Base-by-base conservation (phyloP, 1,284 basidiomycete species). In the Marasmius sp. region DNA sequence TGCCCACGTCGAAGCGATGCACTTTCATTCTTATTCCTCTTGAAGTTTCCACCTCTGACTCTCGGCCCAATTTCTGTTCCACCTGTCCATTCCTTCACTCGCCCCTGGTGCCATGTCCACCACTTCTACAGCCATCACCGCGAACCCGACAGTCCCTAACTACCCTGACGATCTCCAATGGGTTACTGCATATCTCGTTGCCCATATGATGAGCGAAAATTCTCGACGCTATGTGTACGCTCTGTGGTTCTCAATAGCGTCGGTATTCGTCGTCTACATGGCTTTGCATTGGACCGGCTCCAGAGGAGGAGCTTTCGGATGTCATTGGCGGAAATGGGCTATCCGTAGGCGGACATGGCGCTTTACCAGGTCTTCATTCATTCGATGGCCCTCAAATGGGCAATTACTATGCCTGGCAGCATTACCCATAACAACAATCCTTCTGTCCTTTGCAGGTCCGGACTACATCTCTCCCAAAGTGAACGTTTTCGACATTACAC, bases 381-480 rank as follows among this genome's bases (percentile, higher is more conserved):
- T 73, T 16, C 78, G 84, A 4, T 73, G 89, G 6, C 87, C 88
- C 2, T 84, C 86, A 58, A 89, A 91, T 68, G 81, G 83, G 2
- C 82, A 87, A 62, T 73, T 89, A 18, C 73, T 89, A 53, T 76
- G 78, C 4, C 70, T 85, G 41, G 60, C 70, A 47, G 60, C 80
- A 45, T 71, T 91, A 33, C 69, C 79, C 39, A 64, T 81, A 59
- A 69, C 77, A 4, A 74, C 82, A 6, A 66, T 85, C 34, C 68
- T 79, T 7, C 76, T 89, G 49, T 77, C 78, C 12, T 79, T 91
- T 61, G 75, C 87, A 16, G 93, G 93, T 11, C 85, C 88, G 10
- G 92, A 94, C 74, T 92, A 93, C 70, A 81, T 94, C 67, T 78
- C 82, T 0, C 91, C 92, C 0, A 71, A 72, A 12, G 74, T 80